These are phyloP conservation scores for Aspergillus sp. DNA, from an alignment of 2,329 filamentous ascomycete species.

Conservation along the genomic window DNA sequence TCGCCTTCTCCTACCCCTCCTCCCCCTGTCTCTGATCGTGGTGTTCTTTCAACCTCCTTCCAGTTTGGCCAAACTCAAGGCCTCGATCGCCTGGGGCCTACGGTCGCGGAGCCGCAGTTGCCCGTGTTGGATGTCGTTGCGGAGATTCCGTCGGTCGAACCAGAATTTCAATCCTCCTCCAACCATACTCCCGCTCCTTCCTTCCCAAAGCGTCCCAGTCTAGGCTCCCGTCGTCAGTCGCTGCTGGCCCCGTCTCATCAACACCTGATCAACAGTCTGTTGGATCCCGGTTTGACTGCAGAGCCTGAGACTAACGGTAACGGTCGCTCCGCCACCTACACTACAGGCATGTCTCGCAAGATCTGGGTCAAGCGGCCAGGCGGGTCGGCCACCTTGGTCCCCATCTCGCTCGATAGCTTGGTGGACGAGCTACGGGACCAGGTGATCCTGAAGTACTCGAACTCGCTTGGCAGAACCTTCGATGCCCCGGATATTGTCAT, in stretches of 20 bases:
- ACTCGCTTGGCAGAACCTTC: constrained; percentile 84
- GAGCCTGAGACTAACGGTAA: constrained; percentile 26
- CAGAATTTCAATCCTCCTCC: constrained; percentile 13
- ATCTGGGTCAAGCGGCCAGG: constrained; percentile 91
- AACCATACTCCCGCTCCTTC: constrained; percentile 18
- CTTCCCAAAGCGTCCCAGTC: constrained; percentile 35
- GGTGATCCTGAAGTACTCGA: constrained; percentile 90
- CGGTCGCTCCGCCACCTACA: constrained; percentile 21
- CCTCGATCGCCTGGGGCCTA: constrained; percentile 16
- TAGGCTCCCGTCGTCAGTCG: constrained; percentile 42
- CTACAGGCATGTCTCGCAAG: constrained; percentile 60
- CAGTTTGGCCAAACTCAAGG: constrained; percentile 22
- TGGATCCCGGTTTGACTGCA: constrained; percentile 31
- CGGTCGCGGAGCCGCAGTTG: constrained; percentile 24
- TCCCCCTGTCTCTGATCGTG: constrained; percentile 25
- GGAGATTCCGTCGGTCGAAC: constrained; percentile 25
- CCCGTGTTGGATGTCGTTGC: constrained; percentile 32
- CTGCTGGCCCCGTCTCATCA: constrained; percentile 44
- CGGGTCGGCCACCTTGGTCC: constrained; percentile 83
- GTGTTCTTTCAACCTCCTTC: constrained; percentile 25
- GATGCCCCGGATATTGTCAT: constrained; percentile 88
- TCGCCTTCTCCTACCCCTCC: constrained; percentile 23
- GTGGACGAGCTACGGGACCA: constrained; percentile 93
- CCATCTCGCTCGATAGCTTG: constrained; percentile 81
- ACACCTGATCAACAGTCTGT: constrained; percentile 38